These are phyloP conservation scores for Arabidopsis lyrata DNA, from an alignment of 441 rosid genomes.

Conservation along the genomic window DNA sequence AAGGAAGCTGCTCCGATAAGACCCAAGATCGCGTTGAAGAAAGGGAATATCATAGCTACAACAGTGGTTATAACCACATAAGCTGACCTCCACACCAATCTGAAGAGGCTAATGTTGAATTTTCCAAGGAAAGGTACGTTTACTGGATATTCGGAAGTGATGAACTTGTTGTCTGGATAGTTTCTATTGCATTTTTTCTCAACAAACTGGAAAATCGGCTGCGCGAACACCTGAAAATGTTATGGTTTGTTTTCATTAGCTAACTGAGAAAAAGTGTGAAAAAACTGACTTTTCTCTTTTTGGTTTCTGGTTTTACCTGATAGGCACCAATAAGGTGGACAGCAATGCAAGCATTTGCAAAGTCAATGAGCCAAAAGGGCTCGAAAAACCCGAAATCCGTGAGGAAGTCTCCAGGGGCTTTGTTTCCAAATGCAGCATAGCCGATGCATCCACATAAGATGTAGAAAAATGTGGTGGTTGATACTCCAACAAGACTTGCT, in stretches of 20 bases:
- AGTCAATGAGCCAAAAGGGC: constrained; percentile 83
- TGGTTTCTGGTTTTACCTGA: constrained; percentile 57
- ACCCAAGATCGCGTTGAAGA: constrained; percentile 82
- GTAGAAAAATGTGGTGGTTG: constrained; percentile 74
- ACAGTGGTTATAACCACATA: constrained; percentile 69
- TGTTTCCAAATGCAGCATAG: constrained; percentile 84
- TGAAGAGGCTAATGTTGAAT: constrained; percentile 56
- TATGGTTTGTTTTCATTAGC: neutral
- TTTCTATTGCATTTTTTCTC: constrained; percentile 58
- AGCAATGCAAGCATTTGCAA: constrained; percentile 79
- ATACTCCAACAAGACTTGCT: constrained; percentile 63
- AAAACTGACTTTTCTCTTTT: neutral
- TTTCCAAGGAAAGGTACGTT: constrained; percentile 57
- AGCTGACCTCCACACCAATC: constrained; percentile 74
- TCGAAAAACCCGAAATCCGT: constrained; percentile 90
- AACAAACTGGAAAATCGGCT: constrained; percentile 70
- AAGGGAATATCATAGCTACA: constrained; percentile 83
- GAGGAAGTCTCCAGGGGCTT: constrained; percentile 86
- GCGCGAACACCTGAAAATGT: constrained; percentile 65
- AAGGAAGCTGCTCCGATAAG: constrained; percentile 77
- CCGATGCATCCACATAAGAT: constrained; percentile 79
- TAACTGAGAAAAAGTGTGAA: neutral
- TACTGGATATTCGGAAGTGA: constrained; percentile 53
- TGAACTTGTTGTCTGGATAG: constrained; percentile 72
- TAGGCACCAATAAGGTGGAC: constrained; percentile 84